Percentiles rank a stretch among this genome's conserved stretches.
Evolutionary conservation across 257 asterid genomes (phyloP).

Genomic region (Fraxinus quadrangulata): DNA sequence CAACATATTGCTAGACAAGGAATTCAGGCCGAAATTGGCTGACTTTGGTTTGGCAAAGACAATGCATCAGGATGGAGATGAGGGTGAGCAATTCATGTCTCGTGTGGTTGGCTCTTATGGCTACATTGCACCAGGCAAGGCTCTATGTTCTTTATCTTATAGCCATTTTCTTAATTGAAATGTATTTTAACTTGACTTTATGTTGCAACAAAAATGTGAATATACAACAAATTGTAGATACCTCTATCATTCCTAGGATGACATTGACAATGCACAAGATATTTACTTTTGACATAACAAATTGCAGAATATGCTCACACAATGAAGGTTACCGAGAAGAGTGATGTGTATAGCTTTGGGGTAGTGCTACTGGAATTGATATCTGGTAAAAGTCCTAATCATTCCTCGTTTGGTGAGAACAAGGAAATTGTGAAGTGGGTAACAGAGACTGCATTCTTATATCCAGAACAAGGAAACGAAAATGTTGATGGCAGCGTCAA

Average conservation of each 20-base stretch:
- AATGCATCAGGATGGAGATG: background rate
- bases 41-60: slow-evolving; percentile 6
- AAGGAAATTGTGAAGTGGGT: slow-evolving; percentile 71
- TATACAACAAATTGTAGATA: too few species aligned
- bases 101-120: background rate
- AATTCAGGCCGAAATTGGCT: slow-evolving; percentile 31
- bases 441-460: slow-evolving; percentile 39
- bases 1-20: slow-evolving; percentile 35
- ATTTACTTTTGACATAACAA: background rate
- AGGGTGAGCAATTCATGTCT: background rate
- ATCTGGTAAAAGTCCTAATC: slow-evolving; percentile 63
- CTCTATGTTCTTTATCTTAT: background rate
- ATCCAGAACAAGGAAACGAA: slow-evolving; percentile 28
- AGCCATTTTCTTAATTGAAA: background rate
- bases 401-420: slow-evolving; percentile 52
- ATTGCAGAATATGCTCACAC: slow-evolving; percentile 76
- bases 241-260: background rate
- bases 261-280: background rate
- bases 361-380: slow-evolving; percentile 65
- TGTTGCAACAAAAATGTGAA: too few species aligned
- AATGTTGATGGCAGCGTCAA: slow-evolving; percentile 1
- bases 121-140: slow-evolving; percentile 10
- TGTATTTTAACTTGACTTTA: background rate
- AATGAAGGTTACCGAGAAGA: slow-evolving; percentile 70
- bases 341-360: slow-evolving; percentile 84